These are phyloP conservation scores for Leccinum colubrinum DNA, from an alignment of 1,284 basidiomycete species.

Conservation along the genomic window DNA sequence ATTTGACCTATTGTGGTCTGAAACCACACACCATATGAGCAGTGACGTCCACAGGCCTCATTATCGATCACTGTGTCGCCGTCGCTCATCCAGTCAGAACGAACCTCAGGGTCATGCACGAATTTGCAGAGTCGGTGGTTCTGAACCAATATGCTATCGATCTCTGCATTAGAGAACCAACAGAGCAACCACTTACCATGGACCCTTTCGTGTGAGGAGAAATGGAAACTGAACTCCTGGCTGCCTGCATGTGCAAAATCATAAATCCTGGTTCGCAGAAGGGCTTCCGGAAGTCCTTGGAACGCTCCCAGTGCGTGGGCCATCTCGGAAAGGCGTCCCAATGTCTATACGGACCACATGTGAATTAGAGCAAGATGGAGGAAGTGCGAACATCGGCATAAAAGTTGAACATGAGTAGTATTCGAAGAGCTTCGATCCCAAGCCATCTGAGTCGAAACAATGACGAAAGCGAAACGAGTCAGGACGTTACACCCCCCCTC, in stretches of 20 bases:
- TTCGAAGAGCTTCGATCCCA: neutral
- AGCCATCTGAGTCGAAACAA: constrained; percentile 3
- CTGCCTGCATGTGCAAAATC: neutral
- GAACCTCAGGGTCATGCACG: constrained; percentile 12
- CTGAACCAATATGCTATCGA: constrained; percentile 8
- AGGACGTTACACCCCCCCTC: neutral
- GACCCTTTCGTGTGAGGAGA: constrained; percentile 4
- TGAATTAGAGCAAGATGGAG: constrained; percentile 12
- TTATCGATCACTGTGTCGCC: constrained; percentile 7
- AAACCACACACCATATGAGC: neutral
- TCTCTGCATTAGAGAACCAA: constrained; percentile 9
- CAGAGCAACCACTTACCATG: constrained; percentile 8
- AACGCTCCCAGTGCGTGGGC: neutral
- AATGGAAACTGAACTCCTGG: neutral
- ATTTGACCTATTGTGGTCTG: neutral
- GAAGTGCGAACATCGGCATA: neutral
- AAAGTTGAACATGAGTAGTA: neutral
- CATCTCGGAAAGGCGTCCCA: neutral
- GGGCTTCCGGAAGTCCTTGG: neutral
- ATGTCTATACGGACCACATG: neutral
- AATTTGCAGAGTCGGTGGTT: neutral
- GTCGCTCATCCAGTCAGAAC: constrained; percentile 2
- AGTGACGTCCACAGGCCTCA: neutral
- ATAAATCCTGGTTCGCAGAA: neutral
- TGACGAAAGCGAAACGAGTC: constrained; percentile 3